Evolutionary conservation across 768 basidiomycete genomes (phyloP).

Genomic region (Myochromella boudieri): DNA sequence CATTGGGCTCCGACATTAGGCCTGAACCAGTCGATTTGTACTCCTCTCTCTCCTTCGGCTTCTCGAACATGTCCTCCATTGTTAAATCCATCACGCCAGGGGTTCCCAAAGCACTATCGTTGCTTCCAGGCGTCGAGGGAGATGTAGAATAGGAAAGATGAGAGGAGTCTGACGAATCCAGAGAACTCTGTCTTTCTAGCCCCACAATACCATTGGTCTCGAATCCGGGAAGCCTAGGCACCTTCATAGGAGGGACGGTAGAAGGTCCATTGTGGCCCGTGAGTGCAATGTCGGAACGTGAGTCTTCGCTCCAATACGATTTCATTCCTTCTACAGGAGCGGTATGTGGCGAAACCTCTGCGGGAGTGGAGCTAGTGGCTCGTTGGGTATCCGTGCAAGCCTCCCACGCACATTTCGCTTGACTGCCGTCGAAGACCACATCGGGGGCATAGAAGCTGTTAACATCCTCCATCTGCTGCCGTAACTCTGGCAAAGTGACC

Average conservation of each 20-base stretch:
- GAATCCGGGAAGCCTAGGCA: background rate
- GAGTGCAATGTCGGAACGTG: slow-evolving; percentile 4
- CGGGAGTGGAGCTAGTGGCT: slow-evolving; percentile 15
- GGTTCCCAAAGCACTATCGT: slow-evolving; percentile 2
- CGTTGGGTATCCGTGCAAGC: slow-evolving; percentile 54
- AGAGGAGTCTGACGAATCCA: slow-evolving; percentile 11
- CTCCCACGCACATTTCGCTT: slow-evolving; percentile 80
- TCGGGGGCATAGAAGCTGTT: slow-evolving; percentile 71
- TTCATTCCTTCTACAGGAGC: slow-evolving; percentile 9
- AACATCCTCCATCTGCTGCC: slow-evolving; percentile 54
- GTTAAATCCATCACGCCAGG: slow-evolving; percentile 3
- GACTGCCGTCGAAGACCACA: slow-evolving; percentile 77
- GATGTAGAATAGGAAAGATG: slow-evolving; percentile 13
- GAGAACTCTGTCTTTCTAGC: slow-evolving; percentile 6
- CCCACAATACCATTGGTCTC: too few species aligned
- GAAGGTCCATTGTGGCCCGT: background rate
- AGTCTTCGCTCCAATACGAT: slow-evolving; percentile 22
- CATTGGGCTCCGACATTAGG: too few species aligned
- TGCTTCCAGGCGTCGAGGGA: slow-evolving; percentile 12
- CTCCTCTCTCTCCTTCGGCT: background rate
- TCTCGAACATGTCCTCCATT: slow-evolving; percentile 12
- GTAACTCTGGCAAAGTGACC: slow-evolving; percentile 53
- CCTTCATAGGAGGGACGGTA: too few species aligned
- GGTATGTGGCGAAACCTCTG: slow-evolving; percentile 1
- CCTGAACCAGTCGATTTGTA: background rate